A percentile compares a stretch with the other conserved stretches of the same genome.
phyloP scores from a whole-genome alignment of 352 stramenopile species.

The Globisporangium cederbergense region DNA sequence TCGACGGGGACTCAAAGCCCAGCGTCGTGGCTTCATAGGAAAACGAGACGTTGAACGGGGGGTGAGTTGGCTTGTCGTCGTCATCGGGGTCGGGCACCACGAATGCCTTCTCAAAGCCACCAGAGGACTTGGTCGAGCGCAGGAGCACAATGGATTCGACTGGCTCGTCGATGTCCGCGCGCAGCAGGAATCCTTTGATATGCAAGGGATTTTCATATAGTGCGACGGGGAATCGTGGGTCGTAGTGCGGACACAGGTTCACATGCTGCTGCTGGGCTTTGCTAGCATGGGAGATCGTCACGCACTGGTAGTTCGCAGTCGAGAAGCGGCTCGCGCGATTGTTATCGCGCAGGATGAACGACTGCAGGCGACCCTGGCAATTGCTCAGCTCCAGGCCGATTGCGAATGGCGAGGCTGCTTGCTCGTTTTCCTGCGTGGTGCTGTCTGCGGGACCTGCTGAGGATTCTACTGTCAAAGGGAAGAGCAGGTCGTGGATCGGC shows the following conservation, averaged over 20 bases:
- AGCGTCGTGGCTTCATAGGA: constrained; percentile 20
- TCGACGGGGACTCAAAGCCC: constrained; percentile 16
- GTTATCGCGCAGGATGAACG: constrained; percentile 19
- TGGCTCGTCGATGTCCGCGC: constrained; percentile 10
- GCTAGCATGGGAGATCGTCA: constrained; percentile 20
- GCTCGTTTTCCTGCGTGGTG: background rate
- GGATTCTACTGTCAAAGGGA: background rate
- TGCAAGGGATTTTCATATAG: constrained; percentile 19
- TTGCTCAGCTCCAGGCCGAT: constrained; percentile 32
- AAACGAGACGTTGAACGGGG: constrained; percentile 18
- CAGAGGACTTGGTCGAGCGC: constrained; percentile 24
- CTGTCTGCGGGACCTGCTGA: background rate
- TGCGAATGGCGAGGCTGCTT: constrained; percentile 8
- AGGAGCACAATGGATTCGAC: constrained; percentile 24
- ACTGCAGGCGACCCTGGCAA: constrained; percentile 24
- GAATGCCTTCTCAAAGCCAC: constrained; percentile 23
- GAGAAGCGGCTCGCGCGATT: constrained; percentile 22
- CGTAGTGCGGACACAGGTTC: constrained; percentile 27
- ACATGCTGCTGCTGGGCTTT: constrained; percentile 11
- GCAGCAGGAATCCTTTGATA: constrained; percentile 30
- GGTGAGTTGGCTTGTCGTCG: background rate
- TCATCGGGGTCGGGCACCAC: constrained; percentile 4
- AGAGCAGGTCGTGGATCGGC: constrained; percentile 25
- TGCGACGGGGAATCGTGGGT: constrained; percentile 17
- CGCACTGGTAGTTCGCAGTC: constrained; percentile 31